Evolutionary conservation across 1,284 basidiomycete species (phyloP).

Genomic region (Ceratobasidium sp.): DNA sequence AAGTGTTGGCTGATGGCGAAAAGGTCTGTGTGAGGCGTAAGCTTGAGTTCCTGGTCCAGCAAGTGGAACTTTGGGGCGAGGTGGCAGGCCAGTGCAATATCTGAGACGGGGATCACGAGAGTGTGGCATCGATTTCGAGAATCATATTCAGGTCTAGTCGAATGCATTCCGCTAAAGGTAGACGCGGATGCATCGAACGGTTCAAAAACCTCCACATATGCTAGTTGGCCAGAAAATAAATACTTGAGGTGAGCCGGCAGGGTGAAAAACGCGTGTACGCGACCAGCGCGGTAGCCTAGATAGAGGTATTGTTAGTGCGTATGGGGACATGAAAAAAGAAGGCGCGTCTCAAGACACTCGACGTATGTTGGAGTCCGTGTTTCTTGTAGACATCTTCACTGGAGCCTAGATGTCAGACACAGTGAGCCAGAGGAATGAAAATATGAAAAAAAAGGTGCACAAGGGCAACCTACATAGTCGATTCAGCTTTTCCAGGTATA

Average conservation of each 20-base stretch:
- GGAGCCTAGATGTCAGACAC: not conserved
- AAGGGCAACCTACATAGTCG: not conserved
- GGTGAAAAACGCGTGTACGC: too few species aligned
- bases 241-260: not conserved
- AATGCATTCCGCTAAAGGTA: not conserved
- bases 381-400: not conserved
- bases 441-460: not conserved
- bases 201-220: conserved; percentile 18
- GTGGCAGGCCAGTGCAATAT: too few species aligned
- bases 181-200: not conserved
- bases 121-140: not conserved
- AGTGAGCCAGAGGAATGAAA: not conserved
- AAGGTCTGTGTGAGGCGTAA: not conserved
- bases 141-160: not conserved
- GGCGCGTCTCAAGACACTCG: too few species aligned
- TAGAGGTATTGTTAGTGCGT: not conserved
- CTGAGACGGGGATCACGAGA: too few species aligned
- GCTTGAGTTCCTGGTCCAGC: not conserved
- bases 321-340: not conserved
- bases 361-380: not conserved
- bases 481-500: too few species aligned
- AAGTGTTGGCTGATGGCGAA: too few species aligned
- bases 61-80: conserved; percentile 8
- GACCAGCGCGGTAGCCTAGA: conserved; percentile 23
- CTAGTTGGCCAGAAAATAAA: not conserved